Evolutionary conservation across 805 yeast genomes (phyloP).

Genomic region (Debaryomyces prosopidis): DNA sequence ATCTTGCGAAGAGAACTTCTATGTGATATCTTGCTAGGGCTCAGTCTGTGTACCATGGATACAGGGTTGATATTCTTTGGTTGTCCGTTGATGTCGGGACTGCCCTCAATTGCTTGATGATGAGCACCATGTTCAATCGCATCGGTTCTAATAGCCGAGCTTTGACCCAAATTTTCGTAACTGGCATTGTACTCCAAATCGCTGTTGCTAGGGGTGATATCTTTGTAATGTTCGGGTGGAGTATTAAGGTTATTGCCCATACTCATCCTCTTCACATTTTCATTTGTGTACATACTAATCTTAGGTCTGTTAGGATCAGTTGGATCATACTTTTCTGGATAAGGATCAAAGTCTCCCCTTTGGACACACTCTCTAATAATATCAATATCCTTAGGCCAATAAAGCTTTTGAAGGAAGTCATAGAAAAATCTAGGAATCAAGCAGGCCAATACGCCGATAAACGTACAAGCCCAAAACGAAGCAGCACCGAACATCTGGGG

Average conservation of each 20-base stretch:
- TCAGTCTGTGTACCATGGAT: constrained; percentile 4
- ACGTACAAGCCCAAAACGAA: constrained; percentile 66
- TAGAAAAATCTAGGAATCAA: constrained; percentile 66
- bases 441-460: constrained; percentile 64
- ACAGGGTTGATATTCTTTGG: constrained; percentile 1
- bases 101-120: constrained; percentile 10
- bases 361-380: constrained; percentile 70
- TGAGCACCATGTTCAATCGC: not conserved
- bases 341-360: constrained; percentile 65
- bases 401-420: constrained; percentile 55
- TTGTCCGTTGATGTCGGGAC: constrained; percentile 13
- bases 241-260: constrained; percentile 3
- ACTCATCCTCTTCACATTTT: constrained; percentile 19
- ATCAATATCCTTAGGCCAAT: constrained; percentile 67
- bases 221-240: constrained; percentile 4
- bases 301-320: constrained; percentile 69
- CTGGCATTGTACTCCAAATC: not conserved
- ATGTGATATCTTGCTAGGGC: constrained; percentile 3
- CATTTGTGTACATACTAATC: constrained; percentile 43
- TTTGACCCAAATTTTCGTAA: constrained; percentile 2
- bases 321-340: constrained; percentile 73
- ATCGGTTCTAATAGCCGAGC: not conserved
- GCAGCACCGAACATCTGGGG: constrained; percentile 61
- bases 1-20: constrained; percentile 32
- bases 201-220: constrained; percentile 2